phyloP scores from a whole-genome alignment of 1,139 yeast genomes.

The Arxiozyma slooffiae region DNA sequence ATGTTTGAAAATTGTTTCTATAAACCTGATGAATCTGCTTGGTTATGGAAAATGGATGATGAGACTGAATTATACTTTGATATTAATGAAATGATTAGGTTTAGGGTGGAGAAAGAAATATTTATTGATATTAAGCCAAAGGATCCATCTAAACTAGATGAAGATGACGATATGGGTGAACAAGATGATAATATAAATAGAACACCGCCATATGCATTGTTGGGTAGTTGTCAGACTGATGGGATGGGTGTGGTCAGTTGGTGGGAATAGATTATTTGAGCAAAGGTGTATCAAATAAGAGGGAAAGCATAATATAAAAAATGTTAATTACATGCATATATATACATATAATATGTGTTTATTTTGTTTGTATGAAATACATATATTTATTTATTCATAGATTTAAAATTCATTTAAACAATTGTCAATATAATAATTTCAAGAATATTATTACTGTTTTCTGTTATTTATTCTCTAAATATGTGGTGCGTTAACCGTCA shows the following conservation, averaged over 20 bases:
- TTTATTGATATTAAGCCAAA: slow-evolving; percentile 76
- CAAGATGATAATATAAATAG: slow-evolving; percentile 14
- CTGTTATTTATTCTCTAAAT: no score
- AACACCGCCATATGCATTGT: slow-evolving; percentile 69
- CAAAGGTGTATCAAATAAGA: not conserved
- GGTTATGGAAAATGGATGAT: slow-evolving; percentile 85
- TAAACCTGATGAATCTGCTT: slow-evolving; percentile 70
- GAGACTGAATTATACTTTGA: slow-evolving; percentile 73
- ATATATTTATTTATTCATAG: not conserved
- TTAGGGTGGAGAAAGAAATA: slow-evolving; percentile 80
- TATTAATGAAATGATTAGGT: slow-evolving; percentile 80
- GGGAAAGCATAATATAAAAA: not conserved
- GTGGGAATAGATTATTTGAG: slow-evolving; percentile 63
- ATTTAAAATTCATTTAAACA: not conserved
- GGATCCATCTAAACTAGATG: slow-evolving; percentile 44
- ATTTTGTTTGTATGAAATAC: no score
- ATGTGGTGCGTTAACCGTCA: not conserved
- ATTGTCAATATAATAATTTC: no score
- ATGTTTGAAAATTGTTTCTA: slow-evolving; percentile 72
- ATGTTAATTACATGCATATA: not conserved
- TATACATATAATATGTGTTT: no score
- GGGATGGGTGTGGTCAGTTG: slow-evolving; percentile 95
- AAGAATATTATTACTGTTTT: no score
- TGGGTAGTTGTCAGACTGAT: slow-evolving; percentile 89
- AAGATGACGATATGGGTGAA: slow-evolving; percentile 16